phyloP scores from a whole-genome alignment of 805 yeast genomes.

The Pichia phayaonensis region DNA sequence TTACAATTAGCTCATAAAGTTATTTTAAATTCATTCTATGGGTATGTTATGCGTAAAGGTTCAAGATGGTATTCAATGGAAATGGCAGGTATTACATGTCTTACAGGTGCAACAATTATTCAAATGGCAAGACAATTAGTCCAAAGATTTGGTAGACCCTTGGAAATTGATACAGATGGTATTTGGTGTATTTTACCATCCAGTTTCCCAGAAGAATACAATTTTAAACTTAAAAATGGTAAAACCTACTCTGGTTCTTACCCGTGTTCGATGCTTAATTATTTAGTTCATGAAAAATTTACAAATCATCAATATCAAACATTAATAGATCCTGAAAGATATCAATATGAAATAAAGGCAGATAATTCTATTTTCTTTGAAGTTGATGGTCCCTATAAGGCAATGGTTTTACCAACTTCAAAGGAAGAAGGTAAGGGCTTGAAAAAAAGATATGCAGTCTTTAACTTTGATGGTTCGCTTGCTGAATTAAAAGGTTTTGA shows the following conservation, averaged over 20 bases:
- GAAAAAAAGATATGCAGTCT: conserved; percentile 95
- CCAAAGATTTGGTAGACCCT: conserved; percentile 88
- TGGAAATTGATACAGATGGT: conserved; percentile 97
- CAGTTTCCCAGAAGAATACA: conserved; percentile 85
- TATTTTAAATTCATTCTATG: conserved; percentile 92
- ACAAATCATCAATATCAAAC: conserved; percentile 95
- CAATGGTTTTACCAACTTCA: conserved; percentile 95
- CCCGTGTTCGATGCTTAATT: conserved; percentile 94
- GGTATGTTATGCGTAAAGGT: conserved; percentile 98
- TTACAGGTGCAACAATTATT: conserved; percentile 96
- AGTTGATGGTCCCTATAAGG: conserved; percentile 97
- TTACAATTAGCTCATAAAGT: conserved; percentile 95
- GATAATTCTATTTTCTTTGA: conserved; percentile 96
- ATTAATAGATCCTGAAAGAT: conserved; percentile 57
- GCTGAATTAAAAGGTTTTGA: conserved; percentile 98
- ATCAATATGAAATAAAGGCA: conserved; percentile 66
- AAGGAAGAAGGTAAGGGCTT: conserved; percentile 96
- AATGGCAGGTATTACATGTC: conserved; percentile 98
- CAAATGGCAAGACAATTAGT: conserved; percentile 93
- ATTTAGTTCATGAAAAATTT: conserved; percentile 81
- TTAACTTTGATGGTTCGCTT: conserved; percentile 85
- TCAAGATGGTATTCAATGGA: conserved; percentile 99
- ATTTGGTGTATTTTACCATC: conserved; percentile 97
- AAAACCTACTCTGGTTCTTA: conserved; percentile 72
- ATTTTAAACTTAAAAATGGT: conserved; percentile 66